A percentile compares a stretch with the other conserved stretches of the same genome.
Evolutionary conservation across 768 basidiomycete genomes (phyloP).

Genomic region (Russula compacta): DNA sequence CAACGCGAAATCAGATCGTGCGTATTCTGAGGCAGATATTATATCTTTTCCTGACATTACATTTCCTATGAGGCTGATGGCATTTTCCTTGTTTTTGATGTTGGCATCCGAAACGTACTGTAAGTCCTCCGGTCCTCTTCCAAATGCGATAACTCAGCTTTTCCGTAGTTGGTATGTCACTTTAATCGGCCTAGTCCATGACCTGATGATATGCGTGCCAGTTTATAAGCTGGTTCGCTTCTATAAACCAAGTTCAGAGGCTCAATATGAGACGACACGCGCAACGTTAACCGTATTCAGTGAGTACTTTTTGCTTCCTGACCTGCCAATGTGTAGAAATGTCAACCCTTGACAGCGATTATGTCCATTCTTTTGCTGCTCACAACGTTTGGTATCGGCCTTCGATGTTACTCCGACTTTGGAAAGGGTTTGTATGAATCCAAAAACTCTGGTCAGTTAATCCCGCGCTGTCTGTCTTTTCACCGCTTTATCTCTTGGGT

Average conservation of each 20-base stretch:
- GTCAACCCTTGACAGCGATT: conserved; percentile 41
- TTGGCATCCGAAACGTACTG: conserved; percentile 69
- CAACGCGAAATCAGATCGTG: conserved; percentile 76
- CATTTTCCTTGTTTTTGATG: conserved; percentile 64
- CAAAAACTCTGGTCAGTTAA: conserved; percentile 64
- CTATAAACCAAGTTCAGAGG: conserved; percentile 50
- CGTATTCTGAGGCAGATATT: conserved; percentile 17
- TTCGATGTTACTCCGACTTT: conserved; percentile 77
- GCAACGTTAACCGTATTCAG: conserved; percentile 77
- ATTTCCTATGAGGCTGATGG: conserved; percentile 50
- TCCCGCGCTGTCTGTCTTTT: conserved; percentile 18
- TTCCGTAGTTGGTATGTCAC: conserved; percentile 5
- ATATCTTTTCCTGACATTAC: conserved; percentile 5
- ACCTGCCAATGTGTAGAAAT: neutral
- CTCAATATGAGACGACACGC: conserved; percentile 60
- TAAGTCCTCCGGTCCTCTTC: conserved; percentile 30
- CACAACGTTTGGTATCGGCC: conserved; percentile 63
- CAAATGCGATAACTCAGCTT: neutral
- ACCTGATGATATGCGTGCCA: conserved; percentile 23
- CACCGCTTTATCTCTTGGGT: neutral
- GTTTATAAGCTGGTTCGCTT: conserved; percentile 84
- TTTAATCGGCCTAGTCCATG: neutral
- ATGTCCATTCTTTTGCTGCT: conserved; percentile 68
- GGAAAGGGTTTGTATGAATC: conserved; percentile 66
- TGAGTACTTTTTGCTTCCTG: conserved; percentile 29